phyloP scores from a whole-genome alignment of 352 stramenopile species.

The Aphanomyces cochlioides region DNA sequence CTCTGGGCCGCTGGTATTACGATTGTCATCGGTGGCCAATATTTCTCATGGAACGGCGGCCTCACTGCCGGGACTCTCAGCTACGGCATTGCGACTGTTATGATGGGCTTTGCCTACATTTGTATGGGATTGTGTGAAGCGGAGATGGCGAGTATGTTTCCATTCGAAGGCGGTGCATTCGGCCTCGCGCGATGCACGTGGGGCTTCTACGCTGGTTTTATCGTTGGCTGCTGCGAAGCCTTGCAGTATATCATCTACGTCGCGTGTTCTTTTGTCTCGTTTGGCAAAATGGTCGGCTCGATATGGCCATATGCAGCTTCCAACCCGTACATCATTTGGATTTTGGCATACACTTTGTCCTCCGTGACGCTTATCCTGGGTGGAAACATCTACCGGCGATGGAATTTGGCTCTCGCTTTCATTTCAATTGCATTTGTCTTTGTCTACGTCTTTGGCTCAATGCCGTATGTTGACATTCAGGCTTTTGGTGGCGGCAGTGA shows the following conservation, averaged over 20 bases:
- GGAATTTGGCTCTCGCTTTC: constrained; percentile 31
- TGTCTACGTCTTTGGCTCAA: constrained; percentile 34
- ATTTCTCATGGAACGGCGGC: constrained; percentile 22
- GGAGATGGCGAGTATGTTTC: constrained; percentile 21
- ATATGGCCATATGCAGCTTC: constrained; percentile 27
- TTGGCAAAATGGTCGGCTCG: constrained; percentile 33
- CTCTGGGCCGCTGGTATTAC: constrained; percentile 21
- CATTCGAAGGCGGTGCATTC: constrained; percentile 27
- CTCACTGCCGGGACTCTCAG: constrained; percentile 39
- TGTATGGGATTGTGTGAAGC: constrained; percentile 32
- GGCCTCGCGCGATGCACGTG: constrained; percentile 25
- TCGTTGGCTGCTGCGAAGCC: constrained; percentile 24
- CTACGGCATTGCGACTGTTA: constrained; percentile 42
- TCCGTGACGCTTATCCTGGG: constrained; percentile 35
- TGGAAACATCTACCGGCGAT: constrained; percentile 36
- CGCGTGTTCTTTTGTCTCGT: background rate
- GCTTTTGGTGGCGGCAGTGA: constrained; percentile 24
- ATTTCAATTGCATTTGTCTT: constrained; percentile 30
- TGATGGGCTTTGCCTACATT: constrained; percentile 45
- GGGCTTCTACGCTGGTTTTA: constrained; percentile 24
- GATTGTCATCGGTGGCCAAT: constrained; percentile 17
- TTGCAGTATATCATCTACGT: constrained; percentile 27
- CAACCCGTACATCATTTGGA: constrained; percentile 31
- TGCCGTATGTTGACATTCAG: constrained; percentile 34
- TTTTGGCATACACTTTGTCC: constrained; percentile 33